A percentile compares a stretch with the other conserved stretches of the same genome.
phyloP scores from a whole-genome alignment of 108 stramenopile species.

The Nannochloropsis salina region DNA sequence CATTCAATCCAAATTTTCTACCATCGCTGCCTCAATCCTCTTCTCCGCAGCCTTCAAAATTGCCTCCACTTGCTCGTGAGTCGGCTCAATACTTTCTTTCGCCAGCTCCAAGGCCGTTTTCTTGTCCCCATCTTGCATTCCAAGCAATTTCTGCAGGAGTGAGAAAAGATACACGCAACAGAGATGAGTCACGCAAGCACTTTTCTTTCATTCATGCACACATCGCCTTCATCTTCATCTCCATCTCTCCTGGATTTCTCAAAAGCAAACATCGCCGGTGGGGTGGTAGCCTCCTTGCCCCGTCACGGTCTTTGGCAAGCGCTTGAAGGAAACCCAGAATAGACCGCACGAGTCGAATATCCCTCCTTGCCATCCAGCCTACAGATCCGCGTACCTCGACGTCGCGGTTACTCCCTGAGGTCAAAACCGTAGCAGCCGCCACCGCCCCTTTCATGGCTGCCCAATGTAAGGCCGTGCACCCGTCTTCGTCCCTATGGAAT shows the following conservation, averaged over 20 bases:
- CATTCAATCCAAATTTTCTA: background rate
- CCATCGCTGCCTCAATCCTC: background rate
- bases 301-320: too few relatives aligned
- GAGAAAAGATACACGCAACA: too few relatives aligned
- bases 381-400: background rate
- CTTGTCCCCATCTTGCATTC: background rate
- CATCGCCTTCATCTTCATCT: too few relatives aligned
- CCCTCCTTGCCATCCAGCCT: too few relatives aligned
- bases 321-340: too few relatives aligned
- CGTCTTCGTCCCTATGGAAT: background rate
- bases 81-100: background rate
- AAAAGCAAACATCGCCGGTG: too few relatives aligned
- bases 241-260: too few relatives aligned
- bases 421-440: background rate
- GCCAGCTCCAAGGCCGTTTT: background rate
- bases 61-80: background rate
- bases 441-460: slow-evolving; percentile 12
- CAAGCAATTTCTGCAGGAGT: background rate
- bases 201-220: too few relatives aligned
- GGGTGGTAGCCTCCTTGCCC: too few relatives aligned
- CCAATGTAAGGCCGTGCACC: background rate
- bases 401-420: background rate
- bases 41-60: background rate
- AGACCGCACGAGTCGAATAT: too few relatives aligned
- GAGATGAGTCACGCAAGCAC: too few relatives aligned